These are phyloP conservation scores for Dryas integrifolia DNA, from an alignment of 331 rosid species.

Conservation along the genomic window DNA sequence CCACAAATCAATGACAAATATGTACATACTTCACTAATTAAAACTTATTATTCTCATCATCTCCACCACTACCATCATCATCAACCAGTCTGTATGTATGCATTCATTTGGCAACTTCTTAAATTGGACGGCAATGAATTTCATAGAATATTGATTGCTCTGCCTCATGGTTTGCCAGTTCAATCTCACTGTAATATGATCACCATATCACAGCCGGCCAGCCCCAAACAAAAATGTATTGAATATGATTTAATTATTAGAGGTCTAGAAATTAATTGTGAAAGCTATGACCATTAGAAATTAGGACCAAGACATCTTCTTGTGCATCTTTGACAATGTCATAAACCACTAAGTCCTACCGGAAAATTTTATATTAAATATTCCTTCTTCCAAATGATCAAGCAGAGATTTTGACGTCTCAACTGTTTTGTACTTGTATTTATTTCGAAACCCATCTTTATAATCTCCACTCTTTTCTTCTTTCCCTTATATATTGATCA, in stretches of 20 bases:
- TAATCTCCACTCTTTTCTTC: conserved; percentile 15
- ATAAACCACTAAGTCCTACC: conserved; percentile 32
- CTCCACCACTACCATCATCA: background rate
- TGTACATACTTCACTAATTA: background rate
- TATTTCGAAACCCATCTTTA: conserved; percentile 15
- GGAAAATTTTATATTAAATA: conserved; percentile 20
- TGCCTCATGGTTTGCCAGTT: background rate
- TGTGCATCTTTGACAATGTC: conserved; percentile 34
- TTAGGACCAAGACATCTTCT: conserved; percentile 14
- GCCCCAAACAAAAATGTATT: too few relatives aligned
- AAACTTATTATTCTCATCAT: too few relatives aligned
- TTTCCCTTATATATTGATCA: conserved; percentile 14
- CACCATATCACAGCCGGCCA: background rate
- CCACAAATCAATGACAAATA: conserved; percentile 1
- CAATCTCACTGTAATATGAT: conserved; percentile 13
- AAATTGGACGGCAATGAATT: background rate
- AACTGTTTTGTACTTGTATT: conserved; percentile 32
- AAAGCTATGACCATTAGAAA: background rate
- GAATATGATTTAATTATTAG: too few relatives aligned
- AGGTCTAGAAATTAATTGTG: too few relatives aligned
- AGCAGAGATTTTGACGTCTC: conserved; percentile 42
- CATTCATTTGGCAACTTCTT: conserved; percentile 12
- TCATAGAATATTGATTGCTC: background rate
- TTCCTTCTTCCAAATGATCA: conserved; percentile 14
- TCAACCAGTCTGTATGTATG: background rate